These are phyloP conservation scores for Diaporthe capsici DNA, from an alignment of 2,329 filamentous ascomycete genomes.

Conservation along the genomic window DNA sequence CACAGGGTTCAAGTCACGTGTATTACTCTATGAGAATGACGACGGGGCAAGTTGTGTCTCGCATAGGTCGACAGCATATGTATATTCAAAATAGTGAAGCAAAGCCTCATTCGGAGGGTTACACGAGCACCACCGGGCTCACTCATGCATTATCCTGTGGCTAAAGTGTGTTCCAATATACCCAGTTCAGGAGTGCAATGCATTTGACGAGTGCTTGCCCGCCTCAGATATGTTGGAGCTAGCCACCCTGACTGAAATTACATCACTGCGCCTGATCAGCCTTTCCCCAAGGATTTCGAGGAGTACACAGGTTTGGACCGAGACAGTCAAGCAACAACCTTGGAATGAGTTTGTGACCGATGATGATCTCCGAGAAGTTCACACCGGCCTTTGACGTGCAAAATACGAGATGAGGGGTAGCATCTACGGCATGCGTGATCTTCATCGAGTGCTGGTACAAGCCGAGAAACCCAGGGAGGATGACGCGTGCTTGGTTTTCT, in stretches of 20 bases:
- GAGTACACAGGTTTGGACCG: background rate
- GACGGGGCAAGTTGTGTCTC: background rate
- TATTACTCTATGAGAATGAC: background rate
- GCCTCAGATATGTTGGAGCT: background rate
- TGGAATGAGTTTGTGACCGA: background rate
- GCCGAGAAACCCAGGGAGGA: background rate
- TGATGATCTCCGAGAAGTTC: background rate
- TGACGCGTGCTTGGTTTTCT: background rate
- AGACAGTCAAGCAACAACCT: background rate
- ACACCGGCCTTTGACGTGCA: background rate
- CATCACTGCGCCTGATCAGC: background rate
- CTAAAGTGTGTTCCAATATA: background rate
- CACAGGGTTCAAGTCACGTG: background rate
- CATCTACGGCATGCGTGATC: background rate
- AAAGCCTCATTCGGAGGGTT: background rate
- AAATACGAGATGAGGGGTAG: background rate
- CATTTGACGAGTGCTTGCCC: background rate
- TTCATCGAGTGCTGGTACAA: background rate
- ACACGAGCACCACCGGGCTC: background rate
- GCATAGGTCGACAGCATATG: background rate
- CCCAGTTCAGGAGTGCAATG: background rate
- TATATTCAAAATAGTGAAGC: background rate
- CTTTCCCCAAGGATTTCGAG: background rate
- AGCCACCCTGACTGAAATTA: no score
- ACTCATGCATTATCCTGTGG: background rate